phyloP scores from a whole-genome alignment of 495 filamentous ascomycete species.

The Lepraria neglecta region DNA sequence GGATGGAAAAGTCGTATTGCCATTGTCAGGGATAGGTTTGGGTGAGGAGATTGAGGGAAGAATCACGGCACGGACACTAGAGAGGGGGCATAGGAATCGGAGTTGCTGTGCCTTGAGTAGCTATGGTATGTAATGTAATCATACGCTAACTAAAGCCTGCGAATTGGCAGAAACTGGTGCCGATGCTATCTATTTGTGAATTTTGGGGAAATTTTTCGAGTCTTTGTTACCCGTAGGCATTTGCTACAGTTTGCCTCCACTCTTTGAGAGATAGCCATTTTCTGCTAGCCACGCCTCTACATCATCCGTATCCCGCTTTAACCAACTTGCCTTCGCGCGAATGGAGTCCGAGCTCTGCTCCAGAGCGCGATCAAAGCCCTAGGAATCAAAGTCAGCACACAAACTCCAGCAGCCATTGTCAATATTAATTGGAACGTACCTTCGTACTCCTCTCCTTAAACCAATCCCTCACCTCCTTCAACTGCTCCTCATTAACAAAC shows the following conservation, averaged over 20 bases:
- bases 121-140: no score
- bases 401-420: neutral
- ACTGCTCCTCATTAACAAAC: constrained; percentile 70
- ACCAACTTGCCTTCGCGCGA: constrained; percentile 54
- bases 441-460: constrained; percentile 76
- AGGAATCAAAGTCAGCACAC: constrained; percentile 20
- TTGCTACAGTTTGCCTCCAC: constrained; percentile 25
- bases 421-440: constrained; percentile 34
- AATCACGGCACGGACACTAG: no score
- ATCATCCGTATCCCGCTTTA: constrained; percentile 55
- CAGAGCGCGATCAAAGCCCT: constrained; percentile 54
- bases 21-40: no score
- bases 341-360: constrained; percentile 57
- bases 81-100: no score
- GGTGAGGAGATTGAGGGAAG: no score
- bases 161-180: no score
- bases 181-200: no score
- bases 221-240: neutral
- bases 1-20: no score
- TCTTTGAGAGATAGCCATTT: constrained; percentile 44
- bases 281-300: constrained; percentile 55
- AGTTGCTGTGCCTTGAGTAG: no score
- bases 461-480: constrained; percentile 70
- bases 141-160: no score
- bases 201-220: no score